A percentile compares a stretch with the other conserved stretches of the same genome.
Conservation (phyloP, 305 asterid species). For the Striga hermonthica region DNA sequence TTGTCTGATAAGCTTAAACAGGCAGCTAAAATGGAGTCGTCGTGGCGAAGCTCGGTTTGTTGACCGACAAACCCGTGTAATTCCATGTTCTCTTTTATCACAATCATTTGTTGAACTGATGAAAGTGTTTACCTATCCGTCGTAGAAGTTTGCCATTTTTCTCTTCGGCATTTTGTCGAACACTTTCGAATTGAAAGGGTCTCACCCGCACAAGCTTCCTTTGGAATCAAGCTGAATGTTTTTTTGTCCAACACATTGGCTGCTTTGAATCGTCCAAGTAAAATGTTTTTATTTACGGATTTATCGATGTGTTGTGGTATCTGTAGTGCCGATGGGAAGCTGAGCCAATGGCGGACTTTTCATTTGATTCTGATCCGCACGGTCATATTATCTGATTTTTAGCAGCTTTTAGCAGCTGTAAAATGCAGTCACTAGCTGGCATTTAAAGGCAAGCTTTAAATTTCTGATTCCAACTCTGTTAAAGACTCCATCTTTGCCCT, state of each 20-base stretch:
- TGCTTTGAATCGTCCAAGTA: constrained; percentile 6
- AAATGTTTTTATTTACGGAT: background rate
- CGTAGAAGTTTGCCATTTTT: background rate
- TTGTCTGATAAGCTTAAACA: too few species aligned
- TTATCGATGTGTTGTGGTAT: background rate
- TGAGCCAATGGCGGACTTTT: constrained; percentile 23
- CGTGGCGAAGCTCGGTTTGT: too few species aligned
- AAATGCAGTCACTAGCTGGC: background rate
- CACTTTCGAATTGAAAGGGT: constrained; percentile 10
- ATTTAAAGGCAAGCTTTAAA: constrained; percentile 19
- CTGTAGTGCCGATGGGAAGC: constrained; percentile 20
- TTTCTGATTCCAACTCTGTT: background rate
- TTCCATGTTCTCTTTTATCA: too few species aligned
- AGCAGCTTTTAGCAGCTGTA: background rate
- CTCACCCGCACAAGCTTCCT: background rate
- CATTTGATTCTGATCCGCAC: constrained; percentile 12
- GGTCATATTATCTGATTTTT: constrained; percentile 16
- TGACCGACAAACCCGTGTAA: too few species aligned
- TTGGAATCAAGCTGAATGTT: background rate
- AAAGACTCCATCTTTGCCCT: background rate
- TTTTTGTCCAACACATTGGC: constrained; percentile 12
- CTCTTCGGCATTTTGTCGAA: constrained; percentile 15
- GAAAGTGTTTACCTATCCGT: too few species aligned
- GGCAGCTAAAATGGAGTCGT: too few species aligned
- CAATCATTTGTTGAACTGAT: too few species aligned